Conservation (phyloP, 345 rosid genomes). For the Lumnitzera racemosa region DNA sequence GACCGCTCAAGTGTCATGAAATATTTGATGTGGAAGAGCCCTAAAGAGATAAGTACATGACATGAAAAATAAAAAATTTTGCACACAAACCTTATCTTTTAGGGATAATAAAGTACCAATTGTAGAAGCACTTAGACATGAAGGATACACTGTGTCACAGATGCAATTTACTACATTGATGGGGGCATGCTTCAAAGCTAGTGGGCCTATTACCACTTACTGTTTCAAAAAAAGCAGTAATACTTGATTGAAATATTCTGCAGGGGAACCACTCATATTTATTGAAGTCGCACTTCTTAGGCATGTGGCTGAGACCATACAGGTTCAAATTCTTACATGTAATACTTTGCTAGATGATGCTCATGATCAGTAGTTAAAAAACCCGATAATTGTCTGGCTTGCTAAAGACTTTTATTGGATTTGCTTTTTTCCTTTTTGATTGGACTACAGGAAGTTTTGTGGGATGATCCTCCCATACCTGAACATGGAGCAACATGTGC, state of each 20-base stretch:
- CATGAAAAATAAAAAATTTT: no score
- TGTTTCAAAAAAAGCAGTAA: not conserved
- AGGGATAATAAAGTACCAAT: no score
- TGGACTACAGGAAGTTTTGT: conserved; percentile 72
- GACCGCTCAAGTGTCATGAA: no score
- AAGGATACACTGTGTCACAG: no score
- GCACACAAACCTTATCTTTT: no score
- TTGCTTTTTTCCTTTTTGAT: conserved; percentile 1
- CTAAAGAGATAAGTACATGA: no score
- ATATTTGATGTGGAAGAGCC: no score
- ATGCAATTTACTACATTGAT: no score
- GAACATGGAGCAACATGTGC: conserved; percentile 78
- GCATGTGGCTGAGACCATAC: conserved; percentile 70
- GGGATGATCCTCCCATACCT: conserved; percentile 85
- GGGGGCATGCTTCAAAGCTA: no score
- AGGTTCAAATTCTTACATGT: conserved; percentile 31
- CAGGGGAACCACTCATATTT: conserved; percentile 97
- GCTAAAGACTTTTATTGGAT: conserved; percentile 2
- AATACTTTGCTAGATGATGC: not conserved
- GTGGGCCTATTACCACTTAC: not conserved
- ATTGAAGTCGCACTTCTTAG: conserved; percentile 92
- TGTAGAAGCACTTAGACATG: no score
- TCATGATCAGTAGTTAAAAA: no score
- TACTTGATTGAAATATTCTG: conserved; percentile 1
- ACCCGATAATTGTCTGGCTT: no score